Conservation (phyloP, 306 rosid genomes). For the Amphicarpaea edgeworthii region DNA sequence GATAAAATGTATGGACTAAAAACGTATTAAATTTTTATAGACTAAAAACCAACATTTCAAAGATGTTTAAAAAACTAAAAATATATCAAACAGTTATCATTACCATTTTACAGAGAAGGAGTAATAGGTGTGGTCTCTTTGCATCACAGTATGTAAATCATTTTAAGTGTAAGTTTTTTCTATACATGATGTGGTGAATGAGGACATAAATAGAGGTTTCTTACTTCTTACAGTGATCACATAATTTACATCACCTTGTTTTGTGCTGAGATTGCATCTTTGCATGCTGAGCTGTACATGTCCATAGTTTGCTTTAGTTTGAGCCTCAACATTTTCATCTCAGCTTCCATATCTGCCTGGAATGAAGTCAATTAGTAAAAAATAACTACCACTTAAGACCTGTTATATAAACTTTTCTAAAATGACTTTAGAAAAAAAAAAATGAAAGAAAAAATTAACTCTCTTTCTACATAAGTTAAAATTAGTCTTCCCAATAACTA, state of each 20-base stretch:
- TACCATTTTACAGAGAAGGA: neutral
- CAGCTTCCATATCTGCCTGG: slow-evolving; percentile 74
- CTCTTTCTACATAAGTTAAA: too few relatives aligned
- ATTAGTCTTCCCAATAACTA: too few relatives aligned
- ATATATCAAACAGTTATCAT: neutral
- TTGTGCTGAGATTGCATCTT: slow-evolving; percentile 85
- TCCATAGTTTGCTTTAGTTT: slow-evolving; percentile 88
- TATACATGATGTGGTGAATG: slow-evolving; percentile 4
- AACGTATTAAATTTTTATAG: too few relatives aligned
- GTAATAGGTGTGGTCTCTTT: neutral
- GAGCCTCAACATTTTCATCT: slow-evolving; percentile 79
- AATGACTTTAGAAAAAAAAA: too few relatives aligned
- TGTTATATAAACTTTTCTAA: too few relatives aligned
- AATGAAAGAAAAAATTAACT: too few relatives aligned
- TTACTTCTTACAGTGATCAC: neutral
- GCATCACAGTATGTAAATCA: slow-evolving; percentile 16
- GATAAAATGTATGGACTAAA: too few relatives aligned
- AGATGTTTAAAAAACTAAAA: too few relatives aligned
- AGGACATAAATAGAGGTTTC: neutral
- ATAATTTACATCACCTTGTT: slow-evolving; percentile 62
- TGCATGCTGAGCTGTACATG: slow-evolving; percentile 88
- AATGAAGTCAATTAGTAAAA: slow-evolving; percentile 31
- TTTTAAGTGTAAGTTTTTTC: neutral
- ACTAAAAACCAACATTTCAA: too few relatives aligned
- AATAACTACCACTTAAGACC: too few relatives aligned